A percentile compares a stretch with the other conserved stretches of the same genome.
Evolutionary conservation across 805 yeast genomes (phyloP).

Genomic region (Ogataea wickerhamii): DNA sequence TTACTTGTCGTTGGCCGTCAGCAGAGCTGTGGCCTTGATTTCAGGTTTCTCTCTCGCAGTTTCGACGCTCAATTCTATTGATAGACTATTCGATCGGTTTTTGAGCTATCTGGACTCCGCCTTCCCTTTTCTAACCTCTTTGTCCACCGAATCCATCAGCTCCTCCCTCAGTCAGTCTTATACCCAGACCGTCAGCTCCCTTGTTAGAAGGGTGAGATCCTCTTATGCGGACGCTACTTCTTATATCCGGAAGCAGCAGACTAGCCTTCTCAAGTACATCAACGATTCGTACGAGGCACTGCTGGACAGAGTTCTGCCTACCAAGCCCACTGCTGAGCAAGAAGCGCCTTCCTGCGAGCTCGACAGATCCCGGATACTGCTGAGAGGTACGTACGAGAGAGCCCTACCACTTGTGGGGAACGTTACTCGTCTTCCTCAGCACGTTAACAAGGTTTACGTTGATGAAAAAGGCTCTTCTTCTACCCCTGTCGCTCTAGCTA

Average conservation of each 20-base stretch:
- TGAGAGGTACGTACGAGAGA: constrained; percentile 27
- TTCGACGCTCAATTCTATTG: constrained; percentile 20
- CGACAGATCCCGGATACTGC: constrained; percentile 24
- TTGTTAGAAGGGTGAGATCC: constrained; percentile 13
- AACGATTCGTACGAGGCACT: constrained; percentile 31
- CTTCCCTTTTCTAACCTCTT: constrained; percentile 28
- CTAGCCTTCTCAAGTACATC: constrained; percentile 27
- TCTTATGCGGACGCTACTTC: constrained; percentile 10
- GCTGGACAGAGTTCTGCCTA: constrained; percentile 29
- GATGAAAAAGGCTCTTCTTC: constrained; percentile 29
- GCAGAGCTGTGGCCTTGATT: constrained; percentile 13
- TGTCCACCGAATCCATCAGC: constrained; percentile 18
- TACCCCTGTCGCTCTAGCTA: constrained; percentile 33
- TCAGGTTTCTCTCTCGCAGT: constrained; percentile 20
- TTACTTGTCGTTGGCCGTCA: constrained; percentile 13
- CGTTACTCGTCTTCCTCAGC: constrained; percentile 28
- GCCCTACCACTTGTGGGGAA: constrained; percentile 26
- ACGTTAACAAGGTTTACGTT: constrained; percentile 30
- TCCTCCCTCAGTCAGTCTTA: constrained; percentile 9
- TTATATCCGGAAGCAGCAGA: constrained; percentile 13
- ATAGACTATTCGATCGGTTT: constrained; percentile 19
- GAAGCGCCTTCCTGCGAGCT: constrained; percentile 21
- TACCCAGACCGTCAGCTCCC: constrained; percentile 8
- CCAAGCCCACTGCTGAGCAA: constrained; percentile 6
- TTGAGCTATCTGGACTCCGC: constrained; percentile 28